These are phyloP conservation scores for Claviceps pusilla DNA, from an alignment of 2,329 filamentous ascomycete species.

Conservation along the genomic window DNA sequence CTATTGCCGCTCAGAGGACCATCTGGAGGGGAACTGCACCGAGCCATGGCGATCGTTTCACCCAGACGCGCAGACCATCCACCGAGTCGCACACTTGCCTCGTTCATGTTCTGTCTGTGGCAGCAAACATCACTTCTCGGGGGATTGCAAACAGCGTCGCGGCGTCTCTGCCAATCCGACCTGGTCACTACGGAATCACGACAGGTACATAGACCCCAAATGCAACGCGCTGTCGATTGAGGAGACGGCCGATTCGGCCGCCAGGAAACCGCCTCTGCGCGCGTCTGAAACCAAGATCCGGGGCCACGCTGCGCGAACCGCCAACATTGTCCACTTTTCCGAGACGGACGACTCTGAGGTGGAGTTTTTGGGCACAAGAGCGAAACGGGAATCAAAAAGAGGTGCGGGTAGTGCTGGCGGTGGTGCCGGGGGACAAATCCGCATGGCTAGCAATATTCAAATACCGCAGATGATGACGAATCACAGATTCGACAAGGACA, in stretches of 20 bases:
- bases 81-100: slow-evolving; percentile 34
- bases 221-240: slow-evolving; percentile 26
- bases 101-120: slow-evolving; percentile 44
- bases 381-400: slow-evolving; percentile 16
- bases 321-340: slow-evolving; percentile 27
- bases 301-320: slow-evolving; percentile 20
- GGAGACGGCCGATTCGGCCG: slow-evolving; percentile 13
- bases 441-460: slow-evolving; percentile 26
- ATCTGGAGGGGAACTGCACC: slow-evolving; percentile 45
- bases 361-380: slow-evolving; percentile 25
- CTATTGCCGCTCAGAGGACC: slow-evolving; percentile 39
- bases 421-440: slow-evolving; percentile 21
- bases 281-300: slow-evolving; percentile 19
- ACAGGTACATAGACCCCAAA: slow-evolving; percentile 33
- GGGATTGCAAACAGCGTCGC: slow-evolving; percentile 31
- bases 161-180: slow-evolving; percentile 23
- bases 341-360: slow-evolving; percentile 32
- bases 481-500: slow-evolving; percentile 7
- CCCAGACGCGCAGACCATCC: slow-evolving; percentile 23
- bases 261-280: slow-evolving; percentile 9
- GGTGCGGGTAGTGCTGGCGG: slow-evolving; percentile 11
- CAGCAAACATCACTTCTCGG: slow-evolving; percentile 36
- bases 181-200: slow-evolving; percentile 36
- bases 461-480: slow-evolving; percentile 15
- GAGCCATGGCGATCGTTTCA: slow-evolving; percentile 45